Percentiles rank a stretch among this genome's conserved stretches.
Conservation (phyloP, 768 basidiomycete genomes). For the Cyclocybe cylindracea region DNA sequence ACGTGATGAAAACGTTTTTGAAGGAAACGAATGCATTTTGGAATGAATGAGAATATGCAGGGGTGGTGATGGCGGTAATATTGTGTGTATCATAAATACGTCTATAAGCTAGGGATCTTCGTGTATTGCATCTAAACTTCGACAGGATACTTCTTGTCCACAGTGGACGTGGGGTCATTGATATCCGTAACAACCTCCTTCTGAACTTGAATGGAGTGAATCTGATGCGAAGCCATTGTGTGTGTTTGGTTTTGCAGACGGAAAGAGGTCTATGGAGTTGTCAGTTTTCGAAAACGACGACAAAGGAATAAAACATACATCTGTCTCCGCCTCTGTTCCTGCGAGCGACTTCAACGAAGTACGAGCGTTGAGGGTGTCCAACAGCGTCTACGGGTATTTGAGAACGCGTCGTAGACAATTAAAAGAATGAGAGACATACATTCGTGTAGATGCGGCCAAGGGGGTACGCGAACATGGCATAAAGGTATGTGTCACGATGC, state of each 20-base stretch:
- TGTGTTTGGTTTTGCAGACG: conserved; percentile 27
- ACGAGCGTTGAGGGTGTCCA: conserved; percentile 45
- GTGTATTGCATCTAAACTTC: conserved; percentile 10
- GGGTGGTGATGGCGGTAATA: background rate
- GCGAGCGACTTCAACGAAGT: conserved; percentile 32
- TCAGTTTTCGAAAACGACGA: background rate
- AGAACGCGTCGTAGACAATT: conserved; percentile 8
- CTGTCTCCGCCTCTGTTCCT: conserved; percentile 29
- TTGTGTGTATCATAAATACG: background rate
- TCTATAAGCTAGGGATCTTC: background rate
- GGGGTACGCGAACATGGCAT: conserved; percentile 36
- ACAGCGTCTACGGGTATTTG: conserved; percentile 33
- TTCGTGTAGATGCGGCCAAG: conserved; percentile 48
- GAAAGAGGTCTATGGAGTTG: conserved; percentile 6
- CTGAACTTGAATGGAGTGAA: conserved; percentile 29
- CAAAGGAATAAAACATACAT: conserved; percentile 22
- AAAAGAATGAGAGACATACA: conserved; percentile 29
- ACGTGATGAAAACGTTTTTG: conserved; percentile 20
- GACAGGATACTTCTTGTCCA: conserved; percentile 22
- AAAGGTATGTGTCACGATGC: conserved; percentile 33
- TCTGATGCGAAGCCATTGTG: conserved; percentile 15
- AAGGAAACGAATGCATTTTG: background rate
- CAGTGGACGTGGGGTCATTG: conserved; percentile 2
- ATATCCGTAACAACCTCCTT: conserved; percentile 27
- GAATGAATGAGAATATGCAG: background rate